Evolutionary conservation across 225 moss, liverwort and hornwort genomes (phyloP), one percentile per base, ranked within the genome.

Genomic region (Rhytidiadelphus loreus): DNA sequence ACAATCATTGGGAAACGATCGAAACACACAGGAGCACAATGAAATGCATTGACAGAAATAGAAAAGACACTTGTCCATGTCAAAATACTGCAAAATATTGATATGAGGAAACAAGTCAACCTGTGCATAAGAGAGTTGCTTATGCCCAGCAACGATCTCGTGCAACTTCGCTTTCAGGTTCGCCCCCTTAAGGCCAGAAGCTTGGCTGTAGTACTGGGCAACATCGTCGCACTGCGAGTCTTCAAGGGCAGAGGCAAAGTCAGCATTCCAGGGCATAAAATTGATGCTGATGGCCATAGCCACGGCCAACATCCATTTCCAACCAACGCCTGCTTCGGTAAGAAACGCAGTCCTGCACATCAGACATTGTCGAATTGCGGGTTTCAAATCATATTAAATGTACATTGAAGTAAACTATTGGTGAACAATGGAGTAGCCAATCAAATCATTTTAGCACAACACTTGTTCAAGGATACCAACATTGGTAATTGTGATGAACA

Each of bases 61-160:
- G 82, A 75, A 66, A 83, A 66, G 12, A 53, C 39, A 8, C 28
- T 52, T n/a, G 32, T 46, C 44, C 13, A 50, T 46, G 57, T 52
- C 23, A 90, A 63, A 46, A 43, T 50, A 26, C 39, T 65, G 58
- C 57, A 61, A 64, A 64, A 16, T 53, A 61, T 30, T 43, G 80
- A 58, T 61, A 29, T 33, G 52, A 74, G 44, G 58, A 41, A 81
- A 29, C 59, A 77, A 64, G 46, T 16, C 37, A 90, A 96, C 96
- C 96, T 96, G 87, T 56, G 93, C 93, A 88, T 96, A 97, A 65
- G 91, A 84, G 81, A 95, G 90, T 59, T 92, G 92, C 79, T 94
- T 88, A 77, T 97, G 96, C 53, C 93, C 95, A 86, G 94, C 92
- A 63, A 96, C 89, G 44, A 97, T 90, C 73, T 94, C 93, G 80